phyloP scores from a whole-genome alignment of 2,329 filamentous ascomycete genomes.

The Phyllosticta paracitricarpa region DNA sequence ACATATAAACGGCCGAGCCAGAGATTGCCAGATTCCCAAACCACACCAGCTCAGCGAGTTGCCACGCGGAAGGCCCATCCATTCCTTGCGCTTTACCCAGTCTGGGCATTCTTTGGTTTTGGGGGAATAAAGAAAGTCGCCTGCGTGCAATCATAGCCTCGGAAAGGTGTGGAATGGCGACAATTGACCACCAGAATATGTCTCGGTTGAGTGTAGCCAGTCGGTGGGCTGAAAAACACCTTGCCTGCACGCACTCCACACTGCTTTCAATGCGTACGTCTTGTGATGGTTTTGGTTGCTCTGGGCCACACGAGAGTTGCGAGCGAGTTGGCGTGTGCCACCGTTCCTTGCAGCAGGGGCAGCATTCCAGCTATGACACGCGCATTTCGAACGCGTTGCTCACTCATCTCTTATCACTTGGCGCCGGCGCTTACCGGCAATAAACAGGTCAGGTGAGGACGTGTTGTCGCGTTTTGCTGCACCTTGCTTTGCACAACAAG shows the following conservation, averaged over 20 bases:
- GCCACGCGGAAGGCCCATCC: conserved; percentile 15
- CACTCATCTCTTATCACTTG: conserved; percentile 7
- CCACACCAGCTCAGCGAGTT: conserved; percentile 10
- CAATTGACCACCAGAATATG: neutral
- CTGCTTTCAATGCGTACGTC: neutral
- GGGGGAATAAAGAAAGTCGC: conserved; percentile 5
- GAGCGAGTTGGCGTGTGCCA: neutral
- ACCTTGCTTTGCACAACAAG: conserved; percentile 6
- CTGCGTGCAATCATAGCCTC: neutral
- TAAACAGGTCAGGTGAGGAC: conserved; percentile 16
- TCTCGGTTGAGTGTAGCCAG: neutral
- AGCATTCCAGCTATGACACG: conserved; percentile 11
- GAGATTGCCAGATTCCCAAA: conserved; percentile 11
- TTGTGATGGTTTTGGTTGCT: conserved; percentile 5
- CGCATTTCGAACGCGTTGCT: conserved; percentile 8
- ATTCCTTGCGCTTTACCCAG: conserved; percentile 23
- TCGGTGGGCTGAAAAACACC: neutral
- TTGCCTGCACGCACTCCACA: too few species aligned
- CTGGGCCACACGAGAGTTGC: too few species aligned
- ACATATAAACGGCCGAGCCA: conserved; percentile 6
- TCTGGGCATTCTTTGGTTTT: conserved; percentile 20
- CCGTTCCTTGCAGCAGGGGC: conserved; percentile 16
- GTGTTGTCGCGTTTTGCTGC: conserved; percentile 13
- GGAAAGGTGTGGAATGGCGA: neutral
- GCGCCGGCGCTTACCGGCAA: conserved; percentile 7